A percentile compares a stretch with the other conserved stretches of the same genome.
Conservation (phyloP, 495 filamentous ascomycete species). For the Podospora tetraspora region DNA sequence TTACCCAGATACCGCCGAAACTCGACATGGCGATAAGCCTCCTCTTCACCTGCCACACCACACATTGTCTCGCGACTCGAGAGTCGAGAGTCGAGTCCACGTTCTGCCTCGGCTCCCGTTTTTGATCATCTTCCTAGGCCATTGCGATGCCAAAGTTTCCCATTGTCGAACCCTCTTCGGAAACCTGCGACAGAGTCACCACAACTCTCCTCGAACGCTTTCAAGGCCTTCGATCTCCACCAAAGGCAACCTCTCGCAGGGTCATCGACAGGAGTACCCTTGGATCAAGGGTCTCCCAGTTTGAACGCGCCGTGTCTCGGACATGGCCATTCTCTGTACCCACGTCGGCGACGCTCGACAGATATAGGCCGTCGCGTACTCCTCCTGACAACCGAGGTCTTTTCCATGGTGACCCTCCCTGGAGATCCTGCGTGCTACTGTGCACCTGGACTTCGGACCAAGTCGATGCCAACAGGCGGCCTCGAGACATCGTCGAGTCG, state of each 20-base stretch:
- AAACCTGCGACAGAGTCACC: not conserved
- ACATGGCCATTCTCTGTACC: not conserved
- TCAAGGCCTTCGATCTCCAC: not conserved
- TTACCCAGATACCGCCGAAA: not conserved
- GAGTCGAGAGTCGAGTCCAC: not conserved
- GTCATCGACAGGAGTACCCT: not conserved
- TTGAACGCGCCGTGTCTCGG: not conserved
- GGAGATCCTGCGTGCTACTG: not conserved
- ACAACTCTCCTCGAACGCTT: too few species aligned
- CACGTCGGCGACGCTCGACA: too few species aligned
- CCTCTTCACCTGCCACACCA: not conserved
- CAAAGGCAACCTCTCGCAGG: not conserved
- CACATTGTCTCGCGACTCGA: not conserved
- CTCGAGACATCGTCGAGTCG: not conserved
- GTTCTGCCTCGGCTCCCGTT: not conserved
- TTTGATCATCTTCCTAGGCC: not conserved
- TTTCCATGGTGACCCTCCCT: not conserved
- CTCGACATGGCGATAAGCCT: not conserved
- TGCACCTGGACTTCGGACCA: not conserved
- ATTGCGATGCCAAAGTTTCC: not conserved
- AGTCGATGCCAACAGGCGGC: not conserved
- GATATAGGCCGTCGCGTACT: not conserved
- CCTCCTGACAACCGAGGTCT: too few species aligned
- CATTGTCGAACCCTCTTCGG: not conserved
- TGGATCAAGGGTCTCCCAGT: not conserved